phyloP scores from a whole-genome alignment of 208 protist species.

The Leishmania major region DNA sequence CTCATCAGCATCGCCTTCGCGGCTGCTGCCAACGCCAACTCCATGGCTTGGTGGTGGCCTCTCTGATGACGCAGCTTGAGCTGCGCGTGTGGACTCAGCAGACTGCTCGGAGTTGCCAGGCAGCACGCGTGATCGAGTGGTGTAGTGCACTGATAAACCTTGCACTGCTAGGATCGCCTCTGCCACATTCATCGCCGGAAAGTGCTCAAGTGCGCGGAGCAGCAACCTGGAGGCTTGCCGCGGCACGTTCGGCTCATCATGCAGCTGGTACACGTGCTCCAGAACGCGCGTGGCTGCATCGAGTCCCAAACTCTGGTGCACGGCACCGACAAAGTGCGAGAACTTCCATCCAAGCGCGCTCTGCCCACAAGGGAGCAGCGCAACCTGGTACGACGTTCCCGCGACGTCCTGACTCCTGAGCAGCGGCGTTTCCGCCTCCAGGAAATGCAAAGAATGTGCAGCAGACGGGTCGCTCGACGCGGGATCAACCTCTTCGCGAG shows the following conservation, averaged over 20 bases:
- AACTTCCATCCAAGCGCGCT: constrained; percentile 84
- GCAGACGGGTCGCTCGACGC: not conserved
- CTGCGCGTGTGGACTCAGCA: not conserved
- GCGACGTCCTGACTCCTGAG: constrained; percentile 46
- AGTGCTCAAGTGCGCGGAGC: constrained; percentile 54
- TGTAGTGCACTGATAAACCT: constrained; percentile 65
- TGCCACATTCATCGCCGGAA: constrained; percentile 58
- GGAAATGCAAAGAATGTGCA: constrained; percentile 36
- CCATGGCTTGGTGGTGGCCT: not conserved
- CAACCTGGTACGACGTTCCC: constrained; percentile 74
- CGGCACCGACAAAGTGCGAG: constrained; percentile 81
- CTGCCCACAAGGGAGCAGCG: constrained; percentile 66
- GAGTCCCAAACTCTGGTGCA: constrained; percentile 53
- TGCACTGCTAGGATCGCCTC: constrained; percentile 81
- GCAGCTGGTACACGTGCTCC: constrained; percentile 45
- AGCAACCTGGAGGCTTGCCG: constrained; percentile 46
- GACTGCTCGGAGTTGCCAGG: constrained; percentile 1
- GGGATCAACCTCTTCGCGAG: constrained; percentile 14
- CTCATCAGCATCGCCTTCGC: not conserved
- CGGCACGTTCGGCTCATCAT: constrained; percentile 35
- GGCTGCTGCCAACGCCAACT: not conserved
- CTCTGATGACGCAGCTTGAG: not conserved
- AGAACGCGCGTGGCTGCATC: constrained; percentile 30
- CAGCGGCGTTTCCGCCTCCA: constrained; percentile 42
- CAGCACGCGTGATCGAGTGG: constrained; percentile 47